Evolutionary conservation across 2,329 filamentous ascomycete species (phyloP).

Genomic region (Epichloe coenophiala): DNA sequence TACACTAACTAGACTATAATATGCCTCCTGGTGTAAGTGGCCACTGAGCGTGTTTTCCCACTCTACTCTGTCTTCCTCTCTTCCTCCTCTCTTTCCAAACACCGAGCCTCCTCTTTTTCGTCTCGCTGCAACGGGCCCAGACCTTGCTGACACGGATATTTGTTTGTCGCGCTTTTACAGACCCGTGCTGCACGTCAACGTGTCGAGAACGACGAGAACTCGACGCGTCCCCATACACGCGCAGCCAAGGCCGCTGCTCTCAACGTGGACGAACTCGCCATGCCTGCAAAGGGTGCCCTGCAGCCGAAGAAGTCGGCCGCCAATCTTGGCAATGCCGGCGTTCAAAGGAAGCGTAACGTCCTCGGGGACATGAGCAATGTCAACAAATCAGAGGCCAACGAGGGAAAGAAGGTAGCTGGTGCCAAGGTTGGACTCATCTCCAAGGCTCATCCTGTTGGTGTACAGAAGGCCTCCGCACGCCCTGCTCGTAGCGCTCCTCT

Average conservation of each 20-base stretch:
- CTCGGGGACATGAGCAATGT: conserved; percentile 95
- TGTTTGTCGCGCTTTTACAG: conserved; percentile 20
- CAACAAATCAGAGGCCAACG: conserved; percentile 57
- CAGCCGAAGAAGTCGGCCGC: conserved; percentile 56
- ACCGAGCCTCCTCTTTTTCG: neutral
- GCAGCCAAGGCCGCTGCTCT: conserved; percentile 80
- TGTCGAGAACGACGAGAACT: conserved; percentile 90
- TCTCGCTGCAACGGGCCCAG: conserved; percentile 11
- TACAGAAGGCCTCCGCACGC: conserved; percentile 56
- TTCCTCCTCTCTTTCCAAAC: neutral
- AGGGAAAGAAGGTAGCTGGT: conserved; percentile 59
- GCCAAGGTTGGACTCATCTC: conserved; percentile 59
- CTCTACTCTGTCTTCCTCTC: neutral
- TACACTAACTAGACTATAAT: conserved; percentile 14
- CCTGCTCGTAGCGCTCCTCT: conserved; percentile 48
- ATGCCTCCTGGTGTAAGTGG: conserved; percentile 23
- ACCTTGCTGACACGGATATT: conserved; percentile 6
- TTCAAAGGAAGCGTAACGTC: conserved; percentile 61
- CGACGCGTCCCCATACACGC: conserved; percentile 70
- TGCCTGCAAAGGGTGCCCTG: conserved; percentile 46
- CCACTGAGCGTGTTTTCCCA: neutral
- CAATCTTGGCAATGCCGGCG: conserved; percentile 33
- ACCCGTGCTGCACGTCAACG: conserved; percentile 60
- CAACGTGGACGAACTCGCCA: conserved; percentile 47
- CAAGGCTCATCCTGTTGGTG: conserved; percentile 71